Evolutionary conservation across 306 rosid genomes (phyloP).

Genomic region (Psophocarpus tetragonolobus): DNA sequence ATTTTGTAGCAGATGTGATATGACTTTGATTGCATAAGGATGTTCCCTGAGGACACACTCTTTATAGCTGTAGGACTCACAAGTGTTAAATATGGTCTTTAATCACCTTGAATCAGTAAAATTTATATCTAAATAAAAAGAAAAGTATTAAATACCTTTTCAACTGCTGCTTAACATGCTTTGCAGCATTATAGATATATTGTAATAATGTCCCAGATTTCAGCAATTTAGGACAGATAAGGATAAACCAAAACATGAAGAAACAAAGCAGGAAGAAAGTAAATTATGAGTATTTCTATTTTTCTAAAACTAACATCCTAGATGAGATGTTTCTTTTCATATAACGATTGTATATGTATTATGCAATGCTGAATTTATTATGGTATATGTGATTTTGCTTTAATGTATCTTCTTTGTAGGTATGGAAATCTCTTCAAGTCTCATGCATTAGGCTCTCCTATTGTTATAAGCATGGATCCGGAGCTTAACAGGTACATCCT

Average conservation of each 20-base stretch:
- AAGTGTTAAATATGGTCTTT: background rate
- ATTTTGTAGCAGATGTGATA: background rate
- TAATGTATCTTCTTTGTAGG: conserved; percentile 39
- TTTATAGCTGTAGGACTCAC: too few species aligned
- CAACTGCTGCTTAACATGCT: background rate
- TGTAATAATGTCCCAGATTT: background rate
- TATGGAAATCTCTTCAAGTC: conserved; percentile 76
- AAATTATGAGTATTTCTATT: too few species aligned
- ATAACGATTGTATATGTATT: background rate
- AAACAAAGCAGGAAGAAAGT: background rate
- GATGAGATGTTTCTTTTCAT: background rate
- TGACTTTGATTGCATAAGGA: background rate
- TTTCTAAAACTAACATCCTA: background rate
- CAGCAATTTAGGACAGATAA: background rate
- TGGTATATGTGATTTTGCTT: background rate
- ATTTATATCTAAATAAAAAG: background rate
- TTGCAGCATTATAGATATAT: background rate
- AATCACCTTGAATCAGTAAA: background rate
- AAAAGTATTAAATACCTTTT: background rate
- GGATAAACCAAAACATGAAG: background rate
- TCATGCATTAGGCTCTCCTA: conserved; percentile 72
- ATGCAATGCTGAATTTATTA: background rate
- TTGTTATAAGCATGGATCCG: conserved; percentile 70
- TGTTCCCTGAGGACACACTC: background rate
- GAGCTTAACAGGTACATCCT: conserved; percentile 64